Base-by-base conservation (phyloP, 257 asterid genomes). In the Capsicum chinense region DNA sequence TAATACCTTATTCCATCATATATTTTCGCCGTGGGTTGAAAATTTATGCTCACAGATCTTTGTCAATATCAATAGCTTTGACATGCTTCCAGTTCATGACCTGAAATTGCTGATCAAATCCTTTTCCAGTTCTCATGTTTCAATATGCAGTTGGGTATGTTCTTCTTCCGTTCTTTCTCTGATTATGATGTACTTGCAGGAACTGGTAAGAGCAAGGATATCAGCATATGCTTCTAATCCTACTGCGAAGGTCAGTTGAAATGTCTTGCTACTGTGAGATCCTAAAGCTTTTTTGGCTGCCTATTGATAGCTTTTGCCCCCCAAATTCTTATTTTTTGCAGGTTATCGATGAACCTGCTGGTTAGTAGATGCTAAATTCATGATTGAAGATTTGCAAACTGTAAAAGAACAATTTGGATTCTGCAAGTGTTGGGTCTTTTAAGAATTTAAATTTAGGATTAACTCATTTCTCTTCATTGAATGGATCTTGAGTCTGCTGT, bases 131-230 rank as follows among this genome's bases (percentile, higher is more conserved):
- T 57, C 84, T 58, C 11, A 19, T 44, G 19, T 33, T 57, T 14
- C 68, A 66, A 21, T n/a, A 83, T 64, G 57, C 4, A 21, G 50
- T 82, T 83, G 63, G n/a, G 14, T 83, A 78, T 81, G 39, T 26
- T 76, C 48, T 26, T 54, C 19, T 76, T 78, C 50, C 15, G 42
- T 78, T 14, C 50, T 33, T 54, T 26, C 63, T 54, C 33, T 78
- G 64, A 82, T 63, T 82, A 50, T 52, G 56, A 60, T 82, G 64
- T 84, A 44, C 67, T 56, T 80, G 63, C 64, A 86, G 89, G 83
- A 76, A 62, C 67, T 83, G 85, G 48, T 60, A 67, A 89, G 79
- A 35, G 42, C 52, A 37, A 52, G 64, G 37, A 85, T 69, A 79
- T 83, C 66, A 54, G 57, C 42, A 56, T 50, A 19, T 80, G 85